Evolutionary conservation across 2,329 filamentous ascomycete species (phyloP).

Genomic region (Colletotrichum plurivorum): DNA sequence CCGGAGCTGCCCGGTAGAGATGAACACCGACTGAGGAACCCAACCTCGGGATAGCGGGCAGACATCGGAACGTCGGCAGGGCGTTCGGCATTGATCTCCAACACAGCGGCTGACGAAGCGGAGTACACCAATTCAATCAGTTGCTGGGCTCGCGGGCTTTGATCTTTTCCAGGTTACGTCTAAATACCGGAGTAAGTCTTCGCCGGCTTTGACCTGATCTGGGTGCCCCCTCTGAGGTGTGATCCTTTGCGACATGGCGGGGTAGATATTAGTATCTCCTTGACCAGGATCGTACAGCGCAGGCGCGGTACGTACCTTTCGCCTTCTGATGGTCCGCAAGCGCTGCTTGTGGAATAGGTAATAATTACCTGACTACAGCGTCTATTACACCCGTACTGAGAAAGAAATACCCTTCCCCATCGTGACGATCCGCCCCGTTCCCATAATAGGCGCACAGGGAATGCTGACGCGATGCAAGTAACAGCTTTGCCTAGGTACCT

Average conservation of each 20-base stretch:
- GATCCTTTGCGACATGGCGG: constrained; percentile 19
- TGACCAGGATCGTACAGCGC: background rate
- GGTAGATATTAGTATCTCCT: background rate
- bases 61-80: constrained; percentile 20
- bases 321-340: background rate
- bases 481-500: constrained; percentile 7
- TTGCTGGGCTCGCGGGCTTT: too few relatives aligned
- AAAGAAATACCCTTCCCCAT: too few relatives aligned
- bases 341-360: constrained; percentile 1
- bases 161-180: too few relatives aligned
- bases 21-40: background rate
- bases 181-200: background rate
- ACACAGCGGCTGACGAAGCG: background rate
- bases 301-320: constrained; percentile 9
- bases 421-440: too few relatives aligned
- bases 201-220: constrained; percentile 21
- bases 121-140: background rate
- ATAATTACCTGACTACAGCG: constrained; percentile 14
- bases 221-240: background rate
- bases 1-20: constrained; percentile 25
- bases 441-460: background rate
- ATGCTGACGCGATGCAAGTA: constrained; percentile 23
- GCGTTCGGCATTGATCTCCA: constrained; percentile 11
- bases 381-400: background rate
- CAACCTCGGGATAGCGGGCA: constrained; percentile 34